Conservation (phyloP, 495 filamentous ascomycete genomes). For the Aspergillus hancockii region DNA sequence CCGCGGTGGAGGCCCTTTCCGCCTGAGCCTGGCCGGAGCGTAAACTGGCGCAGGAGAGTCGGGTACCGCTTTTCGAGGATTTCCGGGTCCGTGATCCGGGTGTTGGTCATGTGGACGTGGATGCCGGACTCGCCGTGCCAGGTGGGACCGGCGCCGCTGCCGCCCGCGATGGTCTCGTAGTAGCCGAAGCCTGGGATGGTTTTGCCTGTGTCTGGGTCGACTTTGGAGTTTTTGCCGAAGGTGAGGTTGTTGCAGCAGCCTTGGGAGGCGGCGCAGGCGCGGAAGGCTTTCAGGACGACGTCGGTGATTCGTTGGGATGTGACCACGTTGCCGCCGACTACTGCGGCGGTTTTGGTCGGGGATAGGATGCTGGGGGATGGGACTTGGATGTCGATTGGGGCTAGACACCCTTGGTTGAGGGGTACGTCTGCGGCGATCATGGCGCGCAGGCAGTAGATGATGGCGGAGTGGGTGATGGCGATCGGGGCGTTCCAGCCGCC, state of each 20-base stretch:
- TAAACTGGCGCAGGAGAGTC: constrained; percentile 81
- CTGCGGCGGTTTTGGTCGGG: constrained; percentile 84
- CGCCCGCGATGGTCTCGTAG: constrained; percentile 96
- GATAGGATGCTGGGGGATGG: constrained; percentile 81
- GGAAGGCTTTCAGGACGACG: constrained; percentile 88
- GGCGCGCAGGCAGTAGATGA: constrained; percentile 94
- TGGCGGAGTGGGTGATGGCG: constrained; percentile 91
- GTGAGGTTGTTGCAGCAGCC: constrained; percentile 87
- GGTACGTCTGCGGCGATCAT: constrained; percentile 94
- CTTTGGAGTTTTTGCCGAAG: constrained; percentile 44
- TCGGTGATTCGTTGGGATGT: constrained; percentile 92
- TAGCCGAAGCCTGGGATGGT: constrained; percentile 91
- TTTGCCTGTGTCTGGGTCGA: constrained; percentile 73
- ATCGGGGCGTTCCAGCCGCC: constrained; percentile 94
- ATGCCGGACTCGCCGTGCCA: constrained; percentile 92
- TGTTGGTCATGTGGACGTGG: constrained; percentile 99
- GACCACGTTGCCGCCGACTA: constrained; percentile 94
- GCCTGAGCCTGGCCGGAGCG: constrained; percentile 65
- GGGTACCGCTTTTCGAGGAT: constrained; percentile 96
- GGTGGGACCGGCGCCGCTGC: constrained; percentile 79
- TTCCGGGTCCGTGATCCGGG: constrained; percentile 92
- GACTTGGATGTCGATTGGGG: constrained; percentile 83
- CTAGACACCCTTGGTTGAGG: constrained; percentile 93
- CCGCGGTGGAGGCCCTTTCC: constrained; percentile 77
- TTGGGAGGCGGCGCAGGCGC: constrained; percentile 86